A percentile compares a stretch with the other conserved stretches of the same genome.
These are phyloP conservation scores for Penicillium parvum DNA, from an alignment of 495 filamentous ascomycete genomes.

Conservation along the genomic window DNA sequence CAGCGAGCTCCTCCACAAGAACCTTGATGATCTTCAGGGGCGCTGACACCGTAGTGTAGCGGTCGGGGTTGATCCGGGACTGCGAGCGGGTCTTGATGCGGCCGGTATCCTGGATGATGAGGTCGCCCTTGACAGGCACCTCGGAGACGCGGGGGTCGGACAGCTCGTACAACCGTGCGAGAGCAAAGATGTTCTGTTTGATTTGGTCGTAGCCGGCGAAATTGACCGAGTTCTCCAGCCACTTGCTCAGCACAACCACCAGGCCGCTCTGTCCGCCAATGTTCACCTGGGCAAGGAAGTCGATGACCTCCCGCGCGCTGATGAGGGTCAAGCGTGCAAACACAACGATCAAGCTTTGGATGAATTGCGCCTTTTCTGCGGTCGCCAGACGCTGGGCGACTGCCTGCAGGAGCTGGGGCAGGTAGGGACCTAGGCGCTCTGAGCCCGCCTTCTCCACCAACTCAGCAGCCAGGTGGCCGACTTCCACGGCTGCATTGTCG, in stretches of 20 bases:
- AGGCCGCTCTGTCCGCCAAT: constrained; percentile 70
- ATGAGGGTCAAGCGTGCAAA: constrained; percentile 85
- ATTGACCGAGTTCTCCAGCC: constrained; percentile 93
- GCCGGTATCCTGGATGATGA: constrained; percentile 73
- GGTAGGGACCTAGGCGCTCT: constrained; percentile 82
- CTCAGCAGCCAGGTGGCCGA: constrained; percentile 90
- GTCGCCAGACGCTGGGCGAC: constrained; percentile 82
- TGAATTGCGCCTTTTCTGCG: constrained; percentile 78
- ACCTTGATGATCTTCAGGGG: constrained; percentile 95
- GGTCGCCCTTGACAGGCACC: constrained; percentile 84
- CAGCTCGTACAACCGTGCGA: constrained; percentile 82
- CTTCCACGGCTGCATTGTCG: constrained; percentile 90
- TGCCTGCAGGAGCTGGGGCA: constrained; percentile 82
- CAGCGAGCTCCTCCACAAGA: constrained; percentile 77
- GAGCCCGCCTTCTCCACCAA: constrained; percentile 90
- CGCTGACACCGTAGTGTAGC: constrained; percentile 81
- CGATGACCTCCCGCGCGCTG: constrained; percentile 82
- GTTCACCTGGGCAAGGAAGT: constrained; percentile 81
- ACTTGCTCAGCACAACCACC: constrained; percentile 84
- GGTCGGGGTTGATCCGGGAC: constrained; percentile 78
- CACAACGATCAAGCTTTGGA: constrained; percentile 87
- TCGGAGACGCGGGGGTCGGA: constrained; percentile 75
- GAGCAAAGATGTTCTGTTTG: constrained; percentile 88
- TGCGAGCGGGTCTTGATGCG: constrained; percentile 92
- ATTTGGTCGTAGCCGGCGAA: constrained; percentile 98